A percentile compares a stretch with the other conserved stretches of the same genome.
Evolutionary conservation across 176 grass and related monocot genomes (phyloP).

Genomic region (Alloteropsis semialata): DNA sequence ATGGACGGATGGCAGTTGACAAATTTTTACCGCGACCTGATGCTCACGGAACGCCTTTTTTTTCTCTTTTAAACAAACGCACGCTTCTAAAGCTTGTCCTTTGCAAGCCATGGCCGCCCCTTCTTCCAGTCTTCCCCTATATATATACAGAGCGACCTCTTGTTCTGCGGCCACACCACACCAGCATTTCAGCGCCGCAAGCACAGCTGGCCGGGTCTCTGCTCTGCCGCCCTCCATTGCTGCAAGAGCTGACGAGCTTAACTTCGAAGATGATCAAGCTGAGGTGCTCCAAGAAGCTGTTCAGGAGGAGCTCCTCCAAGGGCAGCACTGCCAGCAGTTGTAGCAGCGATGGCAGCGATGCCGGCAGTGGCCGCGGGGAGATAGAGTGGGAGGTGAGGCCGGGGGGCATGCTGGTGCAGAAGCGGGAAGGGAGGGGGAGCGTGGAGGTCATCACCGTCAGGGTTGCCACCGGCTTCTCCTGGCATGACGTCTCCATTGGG

Average conservation of each 20-base stretch:
- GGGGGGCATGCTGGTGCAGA: constrained; percentile 98
- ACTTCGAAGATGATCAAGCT: constrained; percentile 67
- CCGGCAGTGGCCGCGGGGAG: constrained; percentile 29
- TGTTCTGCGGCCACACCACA: not conserved
- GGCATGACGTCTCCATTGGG: constrained; percentile 79
- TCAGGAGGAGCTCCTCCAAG: constrained; percentile 88
- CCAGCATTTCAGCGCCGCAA: not conserved
- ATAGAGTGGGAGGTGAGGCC: constrained; percentile 96
- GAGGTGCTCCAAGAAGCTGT: constrained; percentile 88
- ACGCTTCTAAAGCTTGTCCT: constrained; percentile 82
- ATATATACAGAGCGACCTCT: constrained; percentile 21
- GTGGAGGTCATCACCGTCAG: constrained; percentile 70
- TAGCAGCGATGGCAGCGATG: not conserved
- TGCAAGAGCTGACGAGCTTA: not conserved
- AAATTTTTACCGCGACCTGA: not conserved
- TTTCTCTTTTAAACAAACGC: constrained; percentile 36
- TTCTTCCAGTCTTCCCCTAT: constrained; percentile 24
- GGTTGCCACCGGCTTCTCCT: constrained; percentile 72
- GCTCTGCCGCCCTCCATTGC: not conserved
- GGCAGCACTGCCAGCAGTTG: constrained; percentile 12
- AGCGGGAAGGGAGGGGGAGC: constrained; percentile 56
- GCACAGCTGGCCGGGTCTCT: not conserved
- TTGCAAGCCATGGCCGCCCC: not conserved
- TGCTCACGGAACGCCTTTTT: not conserved
- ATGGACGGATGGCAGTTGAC: not conserved